A percentile compares a stretch with the other conserved stretches of the same genome.
Evolutionary conservation across 176 grass and related monocot genomes (phyloP).

Genomic region (Aegilops longissima): DNA sequence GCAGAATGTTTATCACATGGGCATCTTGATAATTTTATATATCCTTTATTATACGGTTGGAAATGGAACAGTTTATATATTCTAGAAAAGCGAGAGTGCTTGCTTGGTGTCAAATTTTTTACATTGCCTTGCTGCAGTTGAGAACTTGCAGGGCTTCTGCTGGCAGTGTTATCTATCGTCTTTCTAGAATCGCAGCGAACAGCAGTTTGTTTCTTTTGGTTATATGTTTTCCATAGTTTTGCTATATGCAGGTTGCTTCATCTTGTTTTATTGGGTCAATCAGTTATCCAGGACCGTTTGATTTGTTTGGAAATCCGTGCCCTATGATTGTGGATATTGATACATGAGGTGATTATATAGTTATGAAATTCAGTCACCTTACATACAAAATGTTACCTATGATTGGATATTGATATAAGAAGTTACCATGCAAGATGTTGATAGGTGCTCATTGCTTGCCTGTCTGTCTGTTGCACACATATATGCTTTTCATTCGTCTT

Average conservation of each 20-base stretch:
- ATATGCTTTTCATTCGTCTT: background rate
- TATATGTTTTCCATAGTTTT: background rate
- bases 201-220: background rate
- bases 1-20: conserved; percentile 24
- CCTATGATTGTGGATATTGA: background rate
- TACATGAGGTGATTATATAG: background rate
- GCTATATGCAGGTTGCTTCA: background rate
- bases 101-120: background rate
- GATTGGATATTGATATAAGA: background rate
- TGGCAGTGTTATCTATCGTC: background rate
- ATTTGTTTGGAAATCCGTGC: background rate
- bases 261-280: background rate
- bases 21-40: conserved; percentile 14
- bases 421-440: background rate
- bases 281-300: background rate
- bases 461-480: no score
- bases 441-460: background rate
- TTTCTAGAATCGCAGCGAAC: background rate
- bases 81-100: background rate
- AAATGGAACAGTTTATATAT: background rate
- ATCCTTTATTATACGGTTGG: background rate
- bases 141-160: background rate
- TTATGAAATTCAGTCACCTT: background rate
- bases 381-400: background rate
- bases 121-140: background rate